Percentiles rank a stretch among this genome's conserved stretches.
Conservation (phyloP, 768 basidiomycete species). For the Gloeopeniophorella convolvens region DNA sequence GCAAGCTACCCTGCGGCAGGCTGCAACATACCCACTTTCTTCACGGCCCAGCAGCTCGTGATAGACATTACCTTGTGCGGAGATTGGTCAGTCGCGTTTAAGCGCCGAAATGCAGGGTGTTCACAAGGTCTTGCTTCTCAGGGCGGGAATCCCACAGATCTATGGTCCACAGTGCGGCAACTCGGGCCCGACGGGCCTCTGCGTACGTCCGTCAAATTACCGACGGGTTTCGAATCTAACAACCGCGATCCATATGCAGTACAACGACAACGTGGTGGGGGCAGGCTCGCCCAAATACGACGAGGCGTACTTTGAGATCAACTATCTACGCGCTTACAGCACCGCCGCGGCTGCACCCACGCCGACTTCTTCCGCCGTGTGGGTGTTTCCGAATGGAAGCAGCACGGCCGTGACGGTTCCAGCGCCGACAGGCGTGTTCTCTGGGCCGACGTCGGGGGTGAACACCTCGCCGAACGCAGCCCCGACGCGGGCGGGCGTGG, state of each 20-base stretch:
- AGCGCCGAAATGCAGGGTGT: neutral
- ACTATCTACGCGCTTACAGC: conserved; percentile 56
- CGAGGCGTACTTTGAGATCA: conserved; percentile 61
- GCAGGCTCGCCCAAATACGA: conserved; percentile 49
- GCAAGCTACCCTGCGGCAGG: conserved; percentile 34
- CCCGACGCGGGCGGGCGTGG: neutral
- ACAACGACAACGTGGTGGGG: conserved; percentile 50
- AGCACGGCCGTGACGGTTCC: neutral
- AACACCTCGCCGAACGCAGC: neutral
- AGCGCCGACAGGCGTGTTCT: conserved; percentile 4
- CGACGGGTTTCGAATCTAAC: neutral
- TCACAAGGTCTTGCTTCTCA: conserved; percentile 20
- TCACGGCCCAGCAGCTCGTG: conserved; percentile 45
- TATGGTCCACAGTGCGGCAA: conserved; percentile 40
- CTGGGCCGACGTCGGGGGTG: neutral
- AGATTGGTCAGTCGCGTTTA: conserved; percentile 33
- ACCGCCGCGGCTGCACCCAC: conserved; percentile 25
- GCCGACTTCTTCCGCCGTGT: conserved; percentile 12
- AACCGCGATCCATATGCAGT: conserved; percentile 25
- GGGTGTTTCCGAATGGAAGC: conserved; percentile 2
- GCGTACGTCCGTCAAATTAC: conserved; percentile 29
- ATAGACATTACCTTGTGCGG: conserved; percentile 56
- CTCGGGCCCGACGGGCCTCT: conserved; percentile 34
- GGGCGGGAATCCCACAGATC: conserved; percentile 45
- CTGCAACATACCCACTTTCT: conserved; percentile 41